A percentile compares a stretch with the other conserved stretches of the same genome.
phyloP scores from a whole-genome alignment of 352 stramenopile species.

The Peronospora destructor region DNA sequence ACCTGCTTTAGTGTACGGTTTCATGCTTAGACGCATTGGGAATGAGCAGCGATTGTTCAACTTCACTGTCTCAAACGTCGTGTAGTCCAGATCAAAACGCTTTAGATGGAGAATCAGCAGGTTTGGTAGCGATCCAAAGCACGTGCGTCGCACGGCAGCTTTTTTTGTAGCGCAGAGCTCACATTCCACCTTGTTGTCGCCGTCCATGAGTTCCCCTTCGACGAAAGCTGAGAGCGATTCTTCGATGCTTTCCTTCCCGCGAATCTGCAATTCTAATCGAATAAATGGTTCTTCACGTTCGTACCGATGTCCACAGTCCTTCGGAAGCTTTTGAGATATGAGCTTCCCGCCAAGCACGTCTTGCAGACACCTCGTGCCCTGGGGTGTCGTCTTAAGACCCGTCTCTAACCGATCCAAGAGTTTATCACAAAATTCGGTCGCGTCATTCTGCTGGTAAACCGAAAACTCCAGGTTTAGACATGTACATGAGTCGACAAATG shows the following conservation, averaged over 20 bases:
- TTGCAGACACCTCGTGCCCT: slow-evolving; percentile 71
- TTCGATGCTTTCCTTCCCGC: slow-evolving; percentile 96
- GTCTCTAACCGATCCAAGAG: slow-evolving; percentile 97
- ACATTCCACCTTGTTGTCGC: slow-evolving; percentile 98
- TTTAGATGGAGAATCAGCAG: slow-evolving; percentile 98
- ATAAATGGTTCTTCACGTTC: slow-evolving; percentile 96
- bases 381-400: slow-evolving; percentile 87
- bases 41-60: slow-evolving; percentile 98
- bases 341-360: slow-evolving; percentile 75
- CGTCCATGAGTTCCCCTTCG: slow-evolving; percentile 99
- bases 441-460: slow-evolving; percentile 99
- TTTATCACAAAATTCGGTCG: slow-evolving; percentile 98
- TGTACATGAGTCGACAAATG: slow-evolving; percentile 87
- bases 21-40: slow-evolving; percentile 97
- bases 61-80: slow-evolving; percentile 99
- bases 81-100: slow-evolving; percentile 99
- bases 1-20: slow-evolving; percentile 95
- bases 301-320: slow-evolving; percentile 88
- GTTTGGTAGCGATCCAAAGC: slow-evolving; percentile 93
- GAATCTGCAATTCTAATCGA: slow-evolving; percentile 95
- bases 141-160: slow-evolving; percentile 92
- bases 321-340: slow-evolving; percentile 86
- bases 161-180: slow-evolving; percentile 97
- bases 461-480: slow-evolving; percentile 88
- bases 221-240: slow-evolving; percentile 95